phyloP scores from a whole-genome alignment of 2,329 filamentous ascomycete genomes.

The Chaetoscypha palmicola region DNA sequence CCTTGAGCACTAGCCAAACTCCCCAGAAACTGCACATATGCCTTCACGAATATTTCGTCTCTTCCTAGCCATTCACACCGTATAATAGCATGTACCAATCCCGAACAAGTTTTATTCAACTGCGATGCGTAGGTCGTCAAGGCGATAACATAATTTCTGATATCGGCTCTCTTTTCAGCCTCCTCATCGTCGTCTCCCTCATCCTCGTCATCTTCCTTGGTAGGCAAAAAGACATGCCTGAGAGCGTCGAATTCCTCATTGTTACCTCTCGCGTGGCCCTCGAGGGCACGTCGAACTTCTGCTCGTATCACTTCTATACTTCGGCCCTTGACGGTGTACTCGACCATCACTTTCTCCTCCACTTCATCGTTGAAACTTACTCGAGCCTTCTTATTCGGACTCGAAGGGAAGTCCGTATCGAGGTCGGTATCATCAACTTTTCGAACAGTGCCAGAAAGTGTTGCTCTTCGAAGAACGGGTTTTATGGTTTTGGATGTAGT shows the following conservation, averaged over 20 bases:
- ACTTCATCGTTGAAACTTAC: constrained; percentile 30
- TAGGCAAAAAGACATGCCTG: constrained; percentile 45
- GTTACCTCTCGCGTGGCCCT: constrained; percentile 49
- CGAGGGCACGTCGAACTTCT: constrained; percentile 37
- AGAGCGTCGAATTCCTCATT: constrained; percentile 55
- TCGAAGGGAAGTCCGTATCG: constrained; percentile 22
- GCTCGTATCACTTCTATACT: constrained; percentile 24
- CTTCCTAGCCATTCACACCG: constrained; percentile 58
- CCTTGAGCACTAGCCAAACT: constrained; percentile 77
- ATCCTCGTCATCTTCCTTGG: constrained; percentile 18
- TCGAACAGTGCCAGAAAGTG: constrained; percentile 24
- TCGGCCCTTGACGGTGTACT: constrained; percentile 20
- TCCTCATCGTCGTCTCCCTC: constrained; percentile 12
- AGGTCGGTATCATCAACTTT: constrained; percentile 26
- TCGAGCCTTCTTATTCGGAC: constrained; percentile 25
- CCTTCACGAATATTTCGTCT: constrained; percentile 57
- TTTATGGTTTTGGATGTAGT: constrained; percentile 22
- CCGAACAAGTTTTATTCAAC: constrained; percentile 51
- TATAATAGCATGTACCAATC: constrained; percentile 52
- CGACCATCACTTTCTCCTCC: constrained; percentile 30
- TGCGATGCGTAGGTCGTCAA: constrained; percentile 55
- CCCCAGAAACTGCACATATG: constrained; percentile 61
- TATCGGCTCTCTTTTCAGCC: constrained; percentile 28
- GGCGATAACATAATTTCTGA: constrained; percentile 56
- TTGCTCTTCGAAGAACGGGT: constrained; percentile 26